A percentile compares a stretch with the other conserved stretches of the same genome.
Evolutionary conservation across 768 basidiomycete species (phyloP).

Genomic region (Pleurotus citrinopileatus): DNA sequence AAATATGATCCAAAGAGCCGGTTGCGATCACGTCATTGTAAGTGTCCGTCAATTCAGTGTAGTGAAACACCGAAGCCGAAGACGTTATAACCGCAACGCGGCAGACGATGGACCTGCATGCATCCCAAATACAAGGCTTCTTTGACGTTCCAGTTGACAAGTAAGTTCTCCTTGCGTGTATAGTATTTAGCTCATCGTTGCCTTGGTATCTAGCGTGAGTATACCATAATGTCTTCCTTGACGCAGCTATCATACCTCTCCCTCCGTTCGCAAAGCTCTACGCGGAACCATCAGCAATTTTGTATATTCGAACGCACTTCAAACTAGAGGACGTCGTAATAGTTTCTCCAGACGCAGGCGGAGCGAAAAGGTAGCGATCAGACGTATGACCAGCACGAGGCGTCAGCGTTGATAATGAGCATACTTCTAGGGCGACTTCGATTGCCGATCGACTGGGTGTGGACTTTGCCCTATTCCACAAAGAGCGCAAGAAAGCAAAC

Average conservation of each 20-base stretch:
- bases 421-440: slow-evolving; percentile 77
- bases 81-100: background rate
- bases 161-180: slow-evolving; percentile 51
- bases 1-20: slow-evolving; percentile 91
- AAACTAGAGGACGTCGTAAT: slow-evolving; percentile 84
- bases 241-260: slow-evolving; percentile 19
- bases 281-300: slow-evolving; percentile 92
- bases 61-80: slow-evolving; percentile 6
- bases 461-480: slow-evolving; percentile 98
- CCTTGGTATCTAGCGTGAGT: slow-evolving; percentile 44
- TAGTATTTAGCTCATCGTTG: slow-evolving; percentile 6
- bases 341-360: slow-evolving; percentile 97
- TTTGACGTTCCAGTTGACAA: slow-evolving; percentile 99
- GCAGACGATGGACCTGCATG: slow-evolving; percentile 98
- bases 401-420: slow-evolving; percentile 13
- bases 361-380: slow-evolving; percentile 82
- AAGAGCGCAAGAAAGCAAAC: slow-evolving; percentile 96
- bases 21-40: slow-evolving; percentile 97
- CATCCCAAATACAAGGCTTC: slow-evolving; percentile 99
- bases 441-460: slow-evolving; percentile 95
- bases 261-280: slow-evolving; percentile 58
- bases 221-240: slow-evolving; percentile 14
- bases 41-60: slow-evolving; percentile 28
- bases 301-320: slow-evolving; percentile 93
- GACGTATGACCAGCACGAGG: slow-evolving; percentile 12